phyloP scores from a whole-genome alignment of 305 asterid genomes.

The Solanum hybrid region DNA sequence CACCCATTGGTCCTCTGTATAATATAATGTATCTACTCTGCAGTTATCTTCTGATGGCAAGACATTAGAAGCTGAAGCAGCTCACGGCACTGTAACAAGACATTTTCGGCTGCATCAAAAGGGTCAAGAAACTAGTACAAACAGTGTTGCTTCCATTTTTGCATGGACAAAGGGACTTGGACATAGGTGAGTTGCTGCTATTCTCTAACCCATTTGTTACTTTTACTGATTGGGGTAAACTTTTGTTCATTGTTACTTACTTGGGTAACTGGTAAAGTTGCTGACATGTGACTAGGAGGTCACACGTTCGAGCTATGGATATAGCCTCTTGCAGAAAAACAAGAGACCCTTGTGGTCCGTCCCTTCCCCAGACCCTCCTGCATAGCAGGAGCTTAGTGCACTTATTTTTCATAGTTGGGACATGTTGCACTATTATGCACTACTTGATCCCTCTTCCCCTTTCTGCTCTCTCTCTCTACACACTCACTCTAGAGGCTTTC shows the following conservation, averaged over 20 bases:
- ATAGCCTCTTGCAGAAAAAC: not conserved
- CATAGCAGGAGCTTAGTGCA: not conserved
- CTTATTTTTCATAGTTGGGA: not conserved
- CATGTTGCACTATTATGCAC: not conserved
- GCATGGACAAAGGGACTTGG: conserved; percentile 92
- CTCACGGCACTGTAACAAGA: conserved; percentile 94
- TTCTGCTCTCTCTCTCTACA: not conserved
- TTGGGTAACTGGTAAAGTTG: not conserved
- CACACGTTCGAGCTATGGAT: not conserved
- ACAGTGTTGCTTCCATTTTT: conserved; percentile 89
- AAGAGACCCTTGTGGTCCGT: not conserved
- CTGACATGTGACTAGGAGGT: not conserved
- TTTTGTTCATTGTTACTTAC: not conserved
- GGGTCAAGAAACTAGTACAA: conserved; percentile 95
- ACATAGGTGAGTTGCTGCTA: conserved; percentile 47
- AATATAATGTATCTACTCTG: conserved; percentile 7
- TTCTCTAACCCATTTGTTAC: not conserved
- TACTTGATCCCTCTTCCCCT: not conserved
- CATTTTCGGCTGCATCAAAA: conserved; percentile 81
- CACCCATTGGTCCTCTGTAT: not conserved
- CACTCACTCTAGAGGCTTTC: not conserved
- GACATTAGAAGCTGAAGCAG: conserved; percentile 93
- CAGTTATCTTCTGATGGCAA: conserved; percentile 90
- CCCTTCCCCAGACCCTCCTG: not conserved
- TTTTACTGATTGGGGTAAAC: not conserved